phyloP scores from a whole-genome alignment of 164 flowering plant species.

The Piper longum region DNA sequence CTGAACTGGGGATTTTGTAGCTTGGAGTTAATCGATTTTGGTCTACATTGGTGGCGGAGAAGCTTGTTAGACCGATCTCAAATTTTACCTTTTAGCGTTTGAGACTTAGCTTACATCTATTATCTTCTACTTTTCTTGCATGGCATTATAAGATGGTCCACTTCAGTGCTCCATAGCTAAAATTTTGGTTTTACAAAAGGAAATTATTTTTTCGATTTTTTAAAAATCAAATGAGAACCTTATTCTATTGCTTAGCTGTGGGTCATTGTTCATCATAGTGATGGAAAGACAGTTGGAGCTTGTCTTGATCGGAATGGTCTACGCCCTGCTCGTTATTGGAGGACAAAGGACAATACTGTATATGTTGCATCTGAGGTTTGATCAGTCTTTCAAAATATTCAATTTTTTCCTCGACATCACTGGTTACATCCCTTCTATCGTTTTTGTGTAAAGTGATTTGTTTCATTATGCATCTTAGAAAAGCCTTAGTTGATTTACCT shows the following conservation, averaged over 20 bases:
- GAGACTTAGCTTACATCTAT: too few species aligned
- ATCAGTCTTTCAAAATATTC: constrained; percentile 1
- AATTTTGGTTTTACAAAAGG: neutral
- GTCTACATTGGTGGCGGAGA: neutral
- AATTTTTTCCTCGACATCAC: neutral
- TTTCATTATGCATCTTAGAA: too few species aligned
- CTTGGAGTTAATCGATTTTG: neutral
- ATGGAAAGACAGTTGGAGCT: constrained; percentile 98
- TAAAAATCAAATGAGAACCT: neutral
- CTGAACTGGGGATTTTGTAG: neutral
- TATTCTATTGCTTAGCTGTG: neutral
- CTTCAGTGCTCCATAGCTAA: too few species aligned
- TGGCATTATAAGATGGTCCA: too few species aligned
- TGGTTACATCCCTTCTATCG: neutral
- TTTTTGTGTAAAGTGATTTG: neutral
- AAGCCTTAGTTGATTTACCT: too few species aligned
- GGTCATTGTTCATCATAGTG: constrained; percentile 30
- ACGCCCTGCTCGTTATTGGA: constrained; percentile 99
- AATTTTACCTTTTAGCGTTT: neutral
- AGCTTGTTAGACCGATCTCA: neutral
- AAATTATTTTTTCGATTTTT: neutral
- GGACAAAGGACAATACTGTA: constrained; percentile 83
- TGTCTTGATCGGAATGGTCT: constrained; percentile 98
- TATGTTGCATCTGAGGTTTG: constrained; percentile 99
- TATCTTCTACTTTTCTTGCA: too few species aligned